These are phyloP conservation scores for Aspergillus clavatus DNA, from an alignment of 2,329 filamentous ascomycete genomes.

Conservation along the genomic window DNA sequence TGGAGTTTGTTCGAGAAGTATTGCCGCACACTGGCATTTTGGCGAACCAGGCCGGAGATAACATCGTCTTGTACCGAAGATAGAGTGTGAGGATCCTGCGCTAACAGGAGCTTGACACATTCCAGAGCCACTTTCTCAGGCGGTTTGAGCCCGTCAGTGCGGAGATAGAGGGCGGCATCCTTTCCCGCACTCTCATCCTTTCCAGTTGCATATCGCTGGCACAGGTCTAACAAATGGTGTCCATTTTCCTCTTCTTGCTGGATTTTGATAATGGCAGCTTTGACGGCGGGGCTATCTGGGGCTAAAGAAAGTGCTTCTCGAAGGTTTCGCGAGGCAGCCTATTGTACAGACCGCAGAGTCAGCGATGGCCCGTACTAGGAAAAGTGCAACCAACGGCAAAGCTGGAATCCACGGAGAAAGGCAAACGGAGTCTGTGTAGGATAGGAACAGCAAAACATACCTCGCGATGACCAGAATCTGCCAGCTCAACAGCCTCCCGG, in stretches of 20 bases:
- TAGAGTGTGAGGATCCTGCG: constrained; percentile 31
- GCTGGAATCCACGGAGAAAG: neutral
- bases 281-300: constrained; percentile 42
- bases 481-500: constrained; percentile 44
- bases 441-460: constrained; percentile 26
- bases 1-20: constrained; percentile 42
- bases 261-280: constrained; percentile 43
- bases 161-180: constrained; percentile 41
- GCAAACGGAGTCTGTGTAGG: neutral
- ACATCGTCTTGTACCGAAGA: constrained; percentile 43
- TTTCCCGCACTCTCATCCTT: constrained; percentile 42
- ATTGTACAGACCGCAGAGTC: constrained; percentile 10
- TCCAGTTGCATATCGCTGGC: constrained; percentile 39
- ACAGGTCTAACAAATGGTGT: constrained; percentile 43
- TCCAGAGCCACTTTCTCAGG: constrained; percentile 41
- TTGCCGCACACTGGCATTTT: constrained; percentile 40
- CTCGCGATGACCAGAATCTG: constrained; percentile 43
- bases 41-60: constrained; percentile 43
- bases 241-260: constrained; percentile 38
- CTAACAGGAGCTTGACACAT: constrained; percentile 41
- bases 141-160: constrained; percentile 40
- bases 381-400: constrained; percentile 4
- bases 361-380: neutral
- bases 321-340: constrained; percentile 46
- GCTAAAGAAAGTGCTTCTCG: constrained; percentile 47